A percentile compares a stretch with the other conserved stretches of the same genome.
These are phyloP conservation scores for Penicillium chermesinum DNA, from an alignment of 495 filamentous ascomycete species.

Conservation along the genomic window DNA sequence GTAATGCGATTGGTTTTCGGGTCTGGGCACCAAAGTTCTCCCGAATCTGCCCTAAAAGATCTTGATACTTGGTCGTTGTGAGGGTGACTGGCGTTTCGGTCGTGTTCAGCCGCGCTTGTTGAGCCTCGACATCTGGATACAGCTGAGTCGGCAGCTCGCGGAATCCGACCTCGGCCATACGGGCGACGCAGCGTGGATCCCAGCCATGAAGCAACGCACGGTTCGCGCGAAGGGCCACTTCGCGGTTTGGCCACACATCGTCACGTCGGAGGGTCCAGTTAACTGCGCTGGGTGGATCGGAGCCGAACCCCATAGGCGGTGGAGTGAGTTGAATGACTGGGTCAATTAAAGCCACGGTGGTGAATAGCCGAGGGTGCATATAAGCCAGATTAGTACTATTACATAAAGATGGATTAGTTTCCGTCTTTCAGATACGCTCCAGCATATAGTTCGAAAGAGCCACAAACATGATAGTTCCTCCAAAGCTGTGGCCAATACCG, in stretches of 20 bases:
- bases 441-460: not conserved
- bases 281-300: not conserved
- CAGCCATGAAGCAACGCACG: not conserved
- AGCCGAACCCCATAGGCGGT: not conserved
- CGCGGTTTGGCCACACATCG: constrained; percentile 1
- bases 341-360: not conserved
- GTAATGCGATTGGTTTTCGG: not conserved
- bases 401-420: too few relatives aligned
- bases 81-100: not conserved
- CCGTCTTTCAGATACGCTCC: too few relatives aligned
- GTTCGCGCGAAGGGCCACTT: not conserved
- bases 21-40: not conserved
- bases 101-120: not conserved
- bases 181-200: not conserved
- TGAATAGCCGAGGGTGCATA: not conserved
- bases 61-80: not conserved
- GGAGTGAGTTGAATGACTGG: not conserved
- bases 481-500: not conserved
- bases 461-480: not conserved
- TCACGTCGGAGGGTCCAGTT: not conserved
- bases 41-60: not conserved
- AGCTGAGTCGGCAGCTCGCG: not conserved
- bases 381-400: not conserved
- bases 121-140: not conserved
- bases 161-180: not conserved